Percentiles rank a stretch among this genome's conserved stretches.
Evolutionary conservation across 148 eudicot genomes (phyloP).

Genomic region (Cornus kousa): DNA sequence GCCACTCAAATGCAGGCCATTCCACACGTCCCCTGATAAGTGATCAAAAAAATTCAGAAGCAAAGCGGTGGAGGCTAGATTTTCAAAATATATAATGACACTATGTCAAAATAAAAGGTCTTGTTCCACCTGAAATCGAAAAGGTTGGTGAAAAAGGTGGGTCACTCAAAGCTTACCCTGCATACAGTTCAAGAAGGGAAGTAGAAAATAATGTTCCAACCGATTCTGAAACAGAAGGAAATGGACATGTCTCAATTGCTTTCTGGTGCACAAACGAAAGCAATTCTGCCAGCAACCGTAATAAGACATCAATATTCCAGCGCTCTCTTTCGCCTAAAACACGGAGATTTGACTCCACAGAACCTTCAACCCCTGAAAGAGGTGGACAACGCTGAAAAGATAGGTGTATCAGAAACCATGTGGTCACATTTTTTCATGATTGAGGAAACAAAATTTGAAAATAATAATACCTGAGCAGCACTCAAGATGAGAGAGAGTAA

Average conservation of each 20-base stretch:
- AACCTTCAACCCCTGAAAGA: conserved; percentile 95
- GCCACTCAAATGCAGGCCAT: conserved; percentile 95
- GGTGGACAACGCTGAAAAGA: conserved; percentile 86
- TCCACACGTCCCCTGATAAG: conserved; percentile 77
- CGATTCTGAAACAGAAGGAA: conserved; percentile 56
- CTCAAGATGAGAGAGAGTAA: conserved; percentile 66
- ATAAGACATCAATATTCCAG: conserved; percentile 85
- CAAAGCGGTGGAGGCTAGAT: neutral
- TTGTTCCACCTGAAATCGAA: neutral
- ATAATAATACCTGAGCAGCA: conserved; percentile 66
- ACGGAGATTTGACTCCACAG: conserved; percentile 81
- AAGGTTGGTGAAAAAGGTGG: neutral
- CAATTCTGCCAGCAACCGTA: conserved; percentile 73
- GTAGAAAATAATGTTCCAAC: conserved; percentile 44
- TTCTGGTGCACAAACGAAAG: conserved; percentile 69
- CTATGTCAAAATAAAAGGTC: neutral
- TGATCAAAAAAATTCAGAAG: conserved; percentile 25
- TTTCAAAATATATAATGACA: neutral
- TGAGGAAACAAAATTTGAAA: conserved; percentile 7
- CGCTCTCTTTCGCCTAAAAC: conserved; percentile 98
- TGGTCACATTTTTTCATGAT: neutral
- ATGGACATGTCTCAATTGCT: conserved; percentile 84
- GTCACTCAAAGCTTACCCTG: conserved; percentile 42
- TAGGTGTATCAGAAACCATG: conserved; percentile 17
- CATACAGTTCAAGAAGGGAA: conserved; percentile 69